Percentiles rank a stretch among this genome's conserved stretches.
These are phyloP conservation scores for Thuja plicata DNA, from an alignment of 83 land plant genomes.

Conservation along the genomic window DNA sequence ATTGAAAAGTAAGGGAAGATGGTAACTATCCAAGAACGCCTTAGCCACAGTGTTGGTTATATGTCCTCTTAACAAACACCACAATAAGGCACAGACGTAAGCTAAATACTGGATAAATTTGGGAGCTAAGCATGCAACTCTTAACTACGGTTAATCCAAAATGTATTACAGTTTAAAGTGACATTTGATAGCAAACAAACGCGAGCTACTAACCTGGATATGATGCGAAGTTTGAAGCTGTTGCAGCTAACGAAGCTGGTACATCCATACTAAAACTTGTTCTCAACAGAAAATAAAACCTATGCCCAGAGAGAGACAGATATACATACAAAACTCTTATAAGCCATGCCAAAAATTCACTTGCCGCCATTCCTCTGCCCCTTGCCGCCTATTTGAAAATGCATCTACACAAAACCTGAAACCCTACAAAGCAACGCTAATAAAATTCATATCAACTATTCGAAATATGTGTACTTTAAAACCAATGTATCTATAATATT, in stretches of 20 bases:
- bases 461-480: too few species aligned
- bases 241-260: not conserved
- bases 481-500: too few species aligned
- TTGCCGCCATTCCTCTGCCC: too few species aligned
- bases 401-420: too few species aligned
- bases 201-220: not conserved
- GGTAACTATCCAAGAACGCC: not conserved
- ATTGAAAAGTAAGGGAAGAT: not conserved
- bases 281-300: too few species aligned
- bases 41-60: not conserved
- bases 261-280: too few species aligned
- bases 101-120: not conserved
- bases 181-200: not conserved
- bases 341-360: too few species aligned
- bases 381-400: too few species aligned
- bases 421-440: too few species aligned
- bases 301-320: too few species aligned
- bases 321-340: too few species aligned
- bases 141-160: not conserved
- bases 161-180: not conserved
- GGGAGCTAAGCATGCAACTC: not conserved
- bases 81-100: not conserved
- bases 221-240: not conserved
- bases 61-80: not conserved
- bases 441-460: too few species aligned